Conservation (phyloP, 805 yeast species). For the Metschnikowia colocasiae region DNA sequence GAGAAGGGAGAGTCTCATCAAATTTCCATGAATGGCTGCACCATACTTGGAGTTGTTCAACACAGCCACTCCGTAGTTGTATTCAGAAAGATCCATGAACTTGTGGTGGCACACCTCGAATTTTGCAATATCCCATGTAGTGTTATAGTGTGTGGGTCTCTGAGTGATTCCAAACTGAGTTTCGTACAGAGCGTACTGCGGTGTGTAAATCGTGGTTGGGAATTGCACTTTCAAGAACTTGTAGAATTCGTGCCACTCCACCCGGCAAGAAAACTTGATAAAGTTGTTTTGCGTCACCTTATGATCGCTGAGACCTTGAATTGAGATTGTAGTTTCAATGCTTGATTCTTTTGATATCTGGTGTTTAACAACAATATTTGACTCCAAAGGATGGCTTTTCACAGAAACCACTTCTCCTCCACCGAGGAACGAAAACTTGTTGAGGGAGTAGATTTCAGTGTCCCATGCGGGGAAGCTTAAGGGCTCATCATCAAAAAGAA, state of each 20-base stretch:
- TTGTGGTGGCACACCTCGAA: constrained; percentile 95
- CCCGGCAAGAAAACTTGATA: constrained; percentile 41
- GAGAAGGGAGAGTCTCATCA: constrained; percentile 79
- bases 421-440: constrained; percentile 52
- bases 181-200: constrained; percentile 74
- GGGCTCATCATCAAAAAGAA: constrained; percentile 87
- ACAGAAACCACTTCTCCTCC: constrained; percentile 39
- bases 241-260: constrained; percentile 84
- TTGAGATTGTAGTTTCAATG: constrained; percentile 65
- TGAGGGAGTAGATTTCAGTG: constrained; percentile 84
- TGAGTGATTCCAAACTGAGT: constrained; percentile 90
- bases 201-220: constrained; percentile 78
- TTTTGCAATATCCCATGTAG: constrained; percentile 95
- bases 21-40: constrained; percentile 87
- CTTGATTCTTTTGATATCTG: constrained; percentile 54
- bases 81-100: constrained; percentile 88
- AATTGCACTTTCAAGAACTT: constrained; percentile 92
- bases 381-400: constrained; percentile 54
- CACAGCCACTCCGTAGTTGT: constrained; percentile 79
- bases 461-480: constrained; percentile 96
- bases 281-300: constrained; percentile 26
- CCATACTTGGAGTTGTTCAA: constrained; percentile 88
- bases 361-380: constrained; percentile 61
- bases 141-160: constrained; percentile 92
- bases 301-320: constrained; percentile 59